Conservation (phyloP, 2,329 filamentous ascomycete genomes). For the Penicillium sp. region DNA sequence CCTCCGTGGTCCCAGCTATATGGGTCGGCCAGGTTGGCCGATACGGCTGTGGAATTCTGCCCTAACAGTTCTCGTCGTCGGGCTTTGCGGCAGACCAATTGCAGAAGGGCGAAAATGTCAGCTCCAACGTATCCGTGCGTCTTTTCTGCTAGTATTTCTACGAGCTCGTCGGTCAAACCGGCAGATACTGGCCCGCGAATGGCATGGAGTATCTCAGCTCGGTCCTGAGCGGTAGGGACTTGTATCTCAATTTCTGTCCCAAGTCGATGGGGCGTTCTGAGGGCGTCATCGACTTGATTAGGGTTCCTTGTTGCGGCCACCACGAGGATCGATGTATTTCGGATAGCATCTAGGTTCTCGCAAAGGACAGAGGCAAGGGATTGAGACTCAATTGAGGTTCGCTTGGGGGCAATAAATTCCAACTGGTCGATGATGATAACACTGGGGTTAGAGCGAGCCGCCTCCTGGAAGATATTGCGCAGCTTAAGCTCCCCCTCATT, state of each 20-base stretch:
- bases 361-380: constrained; percentile 43
- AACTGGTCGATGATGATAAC: constrained; percentile 77
- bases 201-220: constrained; percentile 70
- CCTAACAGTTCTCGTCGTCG: constrained; percentile 33
- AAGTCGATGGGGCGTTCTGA: constrained; percentile 67
- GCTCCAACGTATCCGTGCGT: constrained; percentile 85
- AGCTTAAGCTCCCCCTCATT: constrained; percentile 55
- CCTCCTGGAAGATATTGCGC: constrained; percentile 67
- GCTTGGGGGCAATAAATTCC: constrained; percentile 64
- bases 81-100: constrained; percentile 48
- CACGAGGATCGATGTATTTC: constrained; percentile 63
- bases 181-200: constrained; percentile 49
- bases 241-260: constrained; percentile 68
- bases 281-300: constrained; percentile 66
- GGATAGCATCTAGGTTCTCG: constrained; percentile 36
- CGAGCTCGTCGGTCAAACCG: constrained; percentile 51
- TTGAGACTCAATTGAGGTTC: constrained; percentile 47
- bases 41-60: background rate
- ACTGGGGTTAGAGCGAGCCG: constrained; percentile 67
- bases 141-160: constrained; percentile 64
- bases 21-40: background rate
- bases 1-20: background rate
- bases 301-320: constrained; percentile 72
- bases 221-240: constrained; percentile 68
- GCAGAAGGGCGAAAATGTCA: constrained; percentile 68